These are phyloP conservation scores for Cucurbita moschata DNA, from an alignment of 306 rosid species.

Conservation along the genomic window DNA sequence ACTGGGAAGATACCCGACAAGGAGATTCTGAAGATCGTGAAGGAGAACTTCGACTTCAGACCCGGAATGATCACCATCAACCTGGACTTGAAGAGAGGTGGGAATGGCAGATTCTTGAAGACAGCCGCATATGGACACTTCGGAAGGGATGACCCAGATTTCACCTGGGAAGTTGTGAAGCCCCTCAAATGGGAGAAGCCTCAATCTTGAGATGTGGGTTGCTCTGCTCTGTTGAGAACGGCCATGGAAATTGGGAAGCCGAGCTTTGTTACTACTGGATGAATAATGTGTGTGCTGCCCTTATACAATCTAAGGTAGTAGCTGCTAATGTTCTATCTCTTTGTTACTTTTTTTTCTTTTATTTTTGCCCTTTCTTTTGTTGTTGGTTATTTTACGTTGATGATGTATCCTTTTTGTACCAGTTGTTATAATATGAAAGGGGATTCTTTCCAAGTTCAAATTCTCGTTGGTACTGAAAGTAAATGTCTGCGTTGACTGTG, in stretches of 20 bases:
- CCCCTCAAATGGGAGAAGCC: slow-evolving; percentile 39
- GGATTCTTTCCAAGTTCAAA: background rate
- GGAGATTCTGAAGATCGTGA: slow-evolving; percentile 6
- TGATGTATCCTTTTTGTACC: background rate
- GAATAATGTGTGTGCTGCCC: slow-evolving; percentile 4
- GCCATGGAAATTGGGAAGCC: background rate
- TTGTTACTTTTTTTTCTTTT: background rate
- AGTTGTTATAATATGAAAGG: background rate
- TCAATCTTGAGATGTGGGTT: background rate
- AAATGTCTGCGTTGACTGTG: background rate
- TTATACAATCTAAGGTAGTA: background rate
- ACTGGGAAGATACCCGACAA: slow-evolving; percentile 8
- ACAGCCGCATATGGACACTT: slow-evolving; percentile 12
- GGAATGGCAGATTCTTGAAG: slow-evolving; percentile 17
- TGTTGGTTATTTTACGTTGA: background rate
- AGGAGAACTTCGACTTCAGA: slow-evolving; percentile 11
- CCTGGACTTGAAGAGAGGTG: slow-evolving; percentile 47
- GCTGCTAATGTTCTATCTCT: background rate
- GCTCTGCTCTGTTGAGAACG: background rate
- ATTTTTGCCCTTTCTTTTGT: background rate
- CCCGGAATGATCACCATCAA: slow-evolving; percentile 41
- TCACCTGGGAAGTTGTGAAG: slow-evolving; percentile 51
- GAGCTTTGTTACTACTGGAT: background rate
- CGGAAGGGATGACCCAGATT: slow-evolving; percentile 19
- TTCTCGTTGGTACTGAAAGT: background rate